Base-by-base conservation (phyloP, 768 basidiomycete species). In the Jaapia argillacea region DNA sequence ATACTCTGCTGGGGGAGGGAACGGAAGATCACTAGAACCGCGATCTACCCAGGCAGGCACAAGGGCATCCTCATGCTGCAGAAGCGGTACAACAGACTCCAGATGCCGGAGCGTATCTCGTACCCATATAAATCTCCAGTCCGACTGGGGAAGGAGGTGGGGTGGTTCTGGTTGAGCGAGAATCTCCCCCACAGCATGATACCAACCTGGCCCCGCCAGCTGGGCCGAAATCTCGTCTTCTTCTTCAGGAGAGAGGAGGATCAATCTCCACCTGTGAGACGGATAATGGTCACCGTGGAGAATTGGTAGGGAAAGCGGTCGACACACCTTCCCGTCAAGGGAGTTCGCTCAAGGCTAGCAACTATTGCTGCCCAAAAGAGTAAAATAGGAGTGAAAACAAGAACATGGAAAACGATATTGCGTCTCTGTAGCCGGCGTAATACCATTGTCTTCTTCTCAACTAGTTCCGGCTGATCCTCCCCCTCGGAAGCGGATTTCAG, bases 111-210 rank as follows among this genome's bases (percentile, higher is more conserved):
- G 65, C 2, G 86, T 89, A 16, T 79, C 71, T 43, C 74, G 71
- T 7, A 94, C 90, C 93, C 94, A 97, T 16, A 65, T 55, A 57
- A 86, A 85, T 45, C 93, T 76, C 94, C 94, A 98, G 62, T 99
- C 94, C 21, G 68, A 71, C 1, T 71, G 59, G 25, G 85, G 75
- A 42, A 98, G 70, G 27, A 87, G 69, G 35, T 66, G 66, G 3
- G 77, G 74, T 40, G 77, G 61, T 4, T 76, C 79, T 47, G 84
- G 72, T 46, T 74, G 57, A 5, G 81, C 69, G 10, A 97, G 71
- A 36, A 94, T 86, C 28, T 85, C 78, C 27, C 75, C 72, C 16
- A 97, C 84, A 27, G 88, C 82, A 48, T 71, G 67, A 60, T 85
- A 89, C 92, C 92, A 97, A 37, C 88, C 89, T 18, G 75, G 64